Evolutionary conservation across 2,329 filamentous ascomycete genomes (phyloP).

Genomic region (Gnomoniopsis sp.): DNA sequence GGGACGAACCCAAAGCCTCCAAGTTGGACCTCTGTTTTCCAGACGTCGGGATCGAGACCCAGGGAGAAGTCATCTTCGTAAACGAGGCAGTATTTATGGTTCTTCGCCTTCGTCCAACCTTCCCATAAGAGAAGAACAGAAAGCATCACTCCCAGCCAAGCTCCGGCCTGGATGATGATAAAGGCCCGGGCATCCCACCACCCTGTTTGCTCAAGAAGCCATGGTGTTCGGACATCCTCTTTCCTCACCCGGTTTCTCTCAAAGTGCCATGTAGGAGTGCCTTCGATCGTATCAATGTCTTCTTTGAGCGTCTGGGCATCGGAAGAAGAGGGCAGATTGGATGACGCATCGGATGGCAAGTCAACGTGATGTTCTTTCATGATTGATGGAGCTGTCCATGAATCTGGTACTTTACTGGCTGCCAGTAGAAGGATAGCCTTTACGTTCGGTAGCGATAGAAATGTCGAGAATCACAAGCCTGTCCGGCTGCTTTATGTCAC

Average conservation of each 20-base stretch:
- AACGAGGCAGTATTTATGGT: slow-evolving; percentile 70
- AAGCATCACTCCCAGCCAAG: slow-evolving; percentile 64
- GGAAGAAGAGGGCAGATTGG: too few relatives aligned
- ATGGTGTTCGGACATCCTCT: slow-evolving; percentile 72
- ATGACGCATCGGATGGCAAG: too few relatives aligned
- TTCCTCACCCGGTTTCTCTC: slow-evolving; percentile 71
- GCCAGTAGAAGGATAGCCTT: too few relatives aligned
- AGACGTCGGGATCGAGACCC: slow-evolving; percentile 57
- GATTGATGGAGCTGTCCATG: too few relatives aligned
- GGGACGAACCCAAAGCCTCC: slow-evolving; percentile 71
- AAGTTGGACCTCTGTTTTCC: slow-evolving; percentile 72
- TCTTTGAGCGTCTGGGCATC: too few relatives aligned
- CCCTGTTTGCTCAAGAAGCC: slow-evolving; percentile 64
- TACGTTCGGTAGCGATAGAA: too few relatives aligned
- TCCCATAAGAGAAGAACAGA: slow-evolving; percentile 73
- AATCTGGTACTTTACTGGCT: too few relatives aligned
- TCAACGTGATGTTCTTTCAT: too few relatives aligned
- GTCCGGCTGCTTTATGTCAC: too few relatives aligned
- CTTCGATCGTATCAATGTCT: too few relatives aligned
- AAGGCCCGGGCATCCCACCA: slow-evolving; percentile 85
- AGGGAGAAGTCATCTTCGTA: slow-evolving; percentile 63
- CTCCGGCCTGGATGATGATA: slow-evolving; percentile 73
- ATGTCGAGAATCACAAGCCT: too few relatives aligned
- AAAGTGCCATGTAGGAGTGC: slow-evolving; percentile 44
- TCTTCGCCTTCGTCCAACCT: slow-evolving; percentile 66